A percentile compares a stretch with the other conserved stretches of the same genome.
Conservation (phyloP, 352 stramenopile genomes). For the Globisporangium yorkense region DNA sequence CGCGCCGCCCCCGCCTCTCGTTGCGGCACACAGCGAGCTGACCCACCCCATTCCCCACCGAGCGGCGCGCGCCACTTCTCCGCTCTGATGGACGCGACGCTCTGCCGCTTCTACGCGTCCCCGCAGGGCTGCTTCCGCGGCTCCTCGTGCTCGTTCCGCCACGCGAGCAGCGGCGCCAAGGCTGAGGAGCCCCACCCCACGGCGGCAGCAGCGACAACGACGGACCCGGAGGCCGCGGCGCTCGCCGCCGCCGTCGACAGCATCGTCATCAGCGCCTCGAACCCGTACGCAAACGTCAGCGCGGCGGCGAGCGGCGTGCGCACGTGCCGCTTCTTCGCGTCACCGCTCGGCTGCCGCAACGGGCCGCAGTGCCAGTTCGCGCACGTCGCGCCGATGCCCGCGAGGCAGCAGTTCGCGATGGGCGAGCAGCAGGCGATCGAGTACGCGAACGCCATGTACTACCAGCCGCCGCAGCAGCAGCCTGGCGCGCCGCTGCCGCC, state of each 20-base stretch:
- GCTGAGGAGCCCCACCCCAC: not conserved
- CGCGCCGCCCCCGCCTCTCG: too few species aligned
- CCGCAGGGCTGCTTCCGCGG: slow-evolving; percentile 65
- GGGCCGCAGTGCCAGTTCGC: slow-evolving; percentile 49
- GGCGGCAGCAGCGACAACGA: not conserved
- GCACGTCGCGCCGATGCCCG: slow-evolving; percentile 19
- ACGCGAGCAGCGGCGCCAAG: slow-evolving; percentile 20
- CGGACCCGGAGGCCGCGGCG: not conserved
- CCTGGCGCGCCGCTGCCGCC: slow-evolving; percentile 13
- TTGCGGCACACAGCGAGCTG: not conserved
- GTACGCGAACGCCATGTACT: slow-evolving; percentile 18
- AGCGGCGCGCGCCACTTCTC: not conserved
- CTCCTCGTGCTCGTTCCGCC: slow-evolving; percentile 55
- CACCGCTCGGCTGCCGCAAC: slow-evolving; percentile 56
- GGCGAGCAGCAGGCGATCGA: slow-evolving; percentile 17
- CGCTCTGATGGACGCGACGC: slow-evolving; percentile 6
- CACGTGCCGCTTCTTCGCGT: slow-evolving; percentile 56
- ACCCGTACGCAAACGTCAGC: slow-evolving; percentile 30
- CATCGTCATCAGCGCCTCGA: slow-evolving; percentile 14
- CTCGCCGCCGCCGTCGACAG: slow-evolving; percentile 1
- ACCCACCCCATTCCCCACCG: too few species aligned
- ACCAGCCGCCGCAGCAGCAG: slow-evolving; percentile 1
- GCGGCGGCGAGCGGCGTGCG: slow-evolving; percentile 9
- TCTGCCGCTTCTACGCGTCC: slow-evolving; percentile 74
- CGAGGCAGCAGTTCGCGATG: slow-evolving; percentile 15